A percentile compares a stretch with the other conserved stretches of the same genome.
phyloP scores from a whole-genome alignment of 2,329 filamentous ascomycete species.

The Cordyceps fumosorosea region DNA sequence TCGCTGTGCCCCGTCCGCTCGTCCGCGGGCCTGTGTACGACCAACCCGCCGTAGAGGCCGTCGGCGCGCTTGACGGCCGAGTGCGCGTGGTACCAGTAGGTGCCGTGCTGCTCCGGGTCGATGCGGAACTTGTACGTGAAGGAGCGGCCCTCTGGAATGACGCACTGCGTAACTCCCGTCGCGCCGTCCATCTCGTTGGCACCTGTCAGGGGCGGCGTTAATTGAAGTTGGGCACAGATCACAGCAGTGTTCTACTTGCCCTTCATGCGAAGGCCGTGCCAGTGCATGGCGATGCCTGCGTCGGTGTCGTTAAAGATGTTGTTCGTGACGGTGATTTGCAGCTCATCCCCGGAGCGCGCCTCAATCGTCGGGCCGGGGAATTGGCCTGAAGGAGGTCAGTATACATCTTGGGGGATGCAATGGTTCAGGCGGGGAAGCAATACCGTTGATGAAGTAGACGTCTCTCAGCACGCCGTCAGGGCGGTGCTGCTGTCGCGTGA shows the following conservation, averaged over 20 bases:
- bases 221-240: neutral
- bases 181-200: constrained; percentile 53
- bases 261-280: constrained; percentile 61
- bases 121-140: constrained; percentile 33
- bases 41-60: constrained; percentile 14
- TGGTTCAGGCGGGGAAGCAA: neutral
- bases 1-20: neutral
- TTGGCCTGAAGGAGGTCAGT: constrained; percentile 3
- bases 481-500: constrained; percentile 8
- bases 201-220: neutral
- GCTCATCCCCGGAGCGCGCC: constrained; percentile 28
- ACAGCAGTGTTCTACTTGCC: constrained; percentile 42
- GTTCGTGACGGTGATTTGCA: constrained; percentile 34
- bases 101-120: constrained; percentile 43
- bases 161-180: constrained; percentile 52
- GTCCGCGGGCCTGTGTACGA: constrained; percentile 12
- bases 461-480: constrained; percentile 13
- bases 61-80: constrained; percentile 15
- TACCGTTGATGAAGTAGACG: constrained; percentile 15
- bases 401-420: neutral
- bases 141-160: constrained; percentile 47
- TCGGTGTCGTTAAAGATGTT: constrained; percentile 25
- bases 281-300: constrained; percentile 52
- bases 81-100: constrained; percentile 43
- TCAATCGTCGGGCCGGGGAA: constrained; percentile 15